Percentiles rank a stretch among this genome's conserved stretches.
Evolutionary conservation across 2,329 filamentous ascomycete species (phyloP).

Genomic region (Coniochaeta sp.): DNA sequence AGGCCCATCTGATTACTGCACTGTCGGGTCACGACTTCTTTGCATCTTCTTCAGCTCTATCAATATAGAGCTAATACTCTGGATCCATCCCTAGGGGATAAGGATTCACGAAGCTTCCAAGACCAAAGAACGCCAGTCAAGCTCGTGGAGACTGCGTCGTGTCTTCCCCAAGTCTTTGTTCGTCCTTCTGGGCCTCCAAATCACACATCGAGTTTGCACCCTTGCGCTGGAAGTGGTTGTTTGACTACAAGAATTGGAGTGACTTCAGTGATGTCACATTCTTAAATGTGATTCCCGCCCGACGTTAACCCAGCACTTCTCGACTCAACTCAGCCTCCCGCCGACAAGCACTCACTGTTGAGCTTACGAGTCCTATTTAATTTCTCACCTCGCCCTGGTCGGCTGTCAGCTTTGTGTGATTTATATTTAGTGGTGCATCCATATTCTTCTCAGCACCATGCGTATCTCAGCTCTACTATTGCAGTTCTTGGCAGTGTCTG

Average conservation of each 20-base stretch:
- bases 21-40: not conserved
- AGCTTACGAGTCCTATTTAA: not conserved
- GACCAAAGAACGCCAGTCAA: too few relatives aligned
- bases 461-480: constrained; percentile 8
- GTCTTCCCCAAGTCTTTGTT: too few relatives aligned
- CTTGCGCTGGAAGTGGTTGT: too few relatives aligned
- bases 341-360: not conserved
- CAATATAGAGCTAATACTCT: too few relatives aligned
- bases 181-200: too few relatives aligned
- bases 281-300: not conserved
- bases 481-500: constrained; percentile 8
- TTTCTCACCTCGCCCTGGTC: not conserved
- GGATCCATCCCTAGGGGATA: too few relatives aligned
- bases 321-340: not conserved
- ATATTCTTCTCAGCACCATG: constrained; percentile 6
- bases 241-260: too few relatives aligned
- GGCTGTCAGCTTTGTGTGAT: not conserved
- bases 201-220: too few relatives aligned
- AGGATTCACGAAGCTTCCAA: too few relatives aligned
- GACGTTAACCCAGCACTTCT: not conserved
- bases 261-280: not conserved
- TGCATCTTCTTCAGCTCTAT: not conserved
- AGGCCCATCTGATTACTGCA: not conserved
- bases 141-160: too few relatives aligned
- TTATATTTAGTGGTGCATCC: not conserved